Base-by-base conservation (phyloP, 2,329 filamentous ascomycete genomes). In the Arthrobotrys iridis region DNA sequence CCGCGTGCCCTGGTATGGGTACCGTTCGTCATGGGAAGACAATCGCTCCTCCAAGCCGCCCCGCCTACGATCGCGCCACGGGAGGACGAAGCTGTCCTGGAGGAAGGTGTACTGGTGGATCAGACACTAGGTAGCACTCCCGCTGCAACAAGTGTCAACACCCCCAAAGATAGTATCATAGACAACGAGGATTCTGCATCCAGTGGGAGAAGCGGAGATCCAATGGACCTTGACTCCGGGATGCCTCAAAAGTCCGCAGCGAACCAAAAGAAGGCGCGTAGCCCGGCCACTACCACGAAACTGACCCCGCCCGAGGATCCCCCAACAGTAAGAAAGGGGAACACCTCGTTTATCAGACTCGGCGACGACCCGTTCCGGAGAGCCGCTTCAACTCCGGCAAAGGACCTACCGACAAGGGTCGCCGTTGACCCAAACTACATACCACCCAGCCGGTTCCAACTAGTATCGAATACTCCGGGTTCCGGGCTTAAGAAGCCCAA, bases 11-110 rank as follows among this genome's bases (percentile, higher is more conserved):
- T 99, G 24, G 90, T 93, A 8, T 99, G 95, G 95, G 97, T 93
- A 11, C 95, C 95, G 0, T 99, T 97, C 81, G 89, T 98, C 43
- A 98, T 97, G 93, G 94, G 95, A 24, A 89, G 93, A 48, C 77
- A 77, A 26, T 77, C 78, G 41, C 74, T 76, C 91, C 35, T 90
- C 90, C 2, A 91, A 92, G 92, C 92, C 4, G 87, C 90, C 4
- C 84, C 98, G 66, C 93, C 92, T 77, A 91, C 94, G 0, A 92
- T 98, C 63, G 94, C 94, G 10, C 93, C 91, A 3, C 88, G 94
- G 35, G 93, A 96, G 76, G 93, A 93, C 20, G 88, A 90, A 24
- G 48, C 65, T 35, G 10, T 33, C 11, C 50, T 76, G 10, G 72
- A 70, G n/a, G 40, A 84, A 85, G 37, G 81, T 83, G 18, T 82